Conservation (phyloP, 495 filamentous ascomycete species). For the Pyrenula massariospora region DNA sequence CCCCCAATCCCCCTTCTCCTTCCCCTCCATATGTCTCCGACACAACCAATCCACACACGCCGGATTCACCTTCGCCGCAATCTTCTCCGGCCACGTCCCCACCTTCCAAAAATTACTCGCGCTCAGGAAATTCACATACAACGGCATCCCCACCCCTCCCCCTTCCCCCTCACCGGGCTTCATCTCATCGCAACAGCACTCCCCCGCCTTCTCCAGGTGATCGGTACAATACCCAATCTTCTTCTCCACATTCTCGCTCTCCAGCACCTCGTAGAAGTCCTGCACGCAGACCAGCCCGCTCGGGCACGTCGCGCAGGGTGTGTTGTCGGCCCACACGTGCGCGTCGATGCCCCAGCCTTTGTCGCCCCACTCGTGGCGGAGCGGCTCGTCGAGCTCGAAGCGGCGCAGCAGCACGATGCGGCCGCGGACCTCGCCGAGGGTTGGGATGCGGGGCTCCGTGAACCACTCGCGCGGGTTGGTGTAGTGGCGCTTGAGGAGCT, state of each 20-base stretch:
- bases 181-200: constrained; percentile 16
- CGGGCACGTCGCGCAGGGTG: constrained; percentile 57
- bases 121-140: constrained; percentile 85
- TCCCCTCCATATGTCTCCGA: constrained; percentile 43
- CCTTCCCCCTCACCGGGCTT: constrained; percentile 13
- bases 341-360: constrained; percentile 75
- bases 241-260: constrained; percentile 60
- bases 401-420: constrained; percentile 80
- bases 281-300: constrained; percentile 75
- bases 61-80: constrained; percentile 90
- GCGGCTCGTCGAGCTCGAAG: constrained; percentile 52
- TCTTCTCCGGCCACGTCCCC: constrained; percentile 84
- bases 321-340: constrained; percentile 80
- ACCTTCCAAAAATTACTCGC: constrained; percentile 89
- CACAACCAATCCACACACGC: constrained; percentile 72
- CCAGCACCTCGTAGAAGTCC: constrained; percentile 86
- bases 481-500: constrained; percentile 61
- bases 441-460: constrained; percentile 66
- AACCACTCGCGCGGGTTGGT: constrained; percentile 60
- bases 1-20: constrained; percentile 54
- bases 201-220: constrained; percentile 63
- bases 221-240: constrained; percentile 66
- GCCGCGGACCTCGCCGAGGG: constrained; percentile 66
- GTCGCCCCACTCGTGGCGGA: constrained; percentile 48
- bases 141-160: constrained; percentile 38